Evolutionary conservation across 495 filamentous ascomycete genomes (phyloP).

Genomic region (Penicillium psychrofluorescens): DNA sequence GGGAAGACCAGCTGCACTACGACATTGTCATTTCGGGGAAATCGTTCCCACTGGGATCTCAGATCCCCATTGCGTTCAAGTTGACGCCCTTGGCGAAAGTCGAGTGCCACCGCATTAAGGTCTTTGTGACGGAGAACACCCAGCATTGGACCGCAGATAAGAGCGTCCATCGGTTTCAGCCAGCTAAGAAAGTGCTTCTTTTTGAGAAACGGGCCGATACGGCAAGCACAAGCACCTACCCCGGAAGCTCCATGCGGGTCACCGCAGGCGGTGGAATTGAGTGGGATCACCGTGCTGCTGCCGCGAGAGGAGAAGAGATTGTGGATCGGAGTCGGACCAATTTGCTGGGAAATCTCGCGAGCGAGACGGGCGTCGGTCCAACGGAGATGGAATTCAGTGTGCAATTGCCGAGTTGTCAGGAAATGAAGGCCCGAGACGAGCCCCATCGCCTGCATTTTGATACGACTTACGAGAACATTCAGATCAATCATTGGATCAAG

Average conservation of each 20-base stretch:
- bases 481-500: conserved; percentile 99
- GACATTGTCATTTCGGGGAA: conserved; percentile 99
- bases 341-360: conserved; percentile 70
- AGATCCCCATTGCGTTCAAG: conserved; percentile 96
- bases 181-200: conserved; percentile 74
- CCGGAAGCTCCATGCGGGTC: conserved; percentile 71
- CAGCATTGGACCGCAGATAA: conserved; percentile 90
- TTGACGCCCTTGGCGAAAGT: conserved; percentile 94
- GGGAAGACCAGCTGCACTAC: conserved; percentile 98
- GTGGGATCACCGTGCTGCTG: conserved; percentile 53
- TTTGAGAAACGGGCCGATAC: conserved; percentile 89
- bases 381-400: conserved; percentile 98
- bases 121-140: conserved; percentile 87
- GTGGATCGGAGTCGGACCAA: conserved; percentile 54
- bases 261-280: conserved; percentile 74
- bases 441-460: conserved; percentile 75
- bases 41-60: conserved; percentile 87
- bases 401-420: conserved; percentile 85
- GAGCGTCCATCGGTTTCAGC: conserved; percentile 79
- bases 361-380: conserved; percentile 63
- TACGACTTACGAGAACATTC: conserved; percentile 92
- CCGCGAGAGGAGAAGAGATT: conserved; percentile 51
- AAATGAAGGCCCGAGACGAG: conserved; percentile 74
- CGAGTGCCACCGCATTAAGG: conserved; percentile 92
- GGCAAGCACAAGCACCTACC: conserved; percentile 67